These are phyloP conservation scores for Gynostemma pentaphyllum DNA, from an alignment of 306 rosid genomes.

Conservation along the genomic window DNA sequence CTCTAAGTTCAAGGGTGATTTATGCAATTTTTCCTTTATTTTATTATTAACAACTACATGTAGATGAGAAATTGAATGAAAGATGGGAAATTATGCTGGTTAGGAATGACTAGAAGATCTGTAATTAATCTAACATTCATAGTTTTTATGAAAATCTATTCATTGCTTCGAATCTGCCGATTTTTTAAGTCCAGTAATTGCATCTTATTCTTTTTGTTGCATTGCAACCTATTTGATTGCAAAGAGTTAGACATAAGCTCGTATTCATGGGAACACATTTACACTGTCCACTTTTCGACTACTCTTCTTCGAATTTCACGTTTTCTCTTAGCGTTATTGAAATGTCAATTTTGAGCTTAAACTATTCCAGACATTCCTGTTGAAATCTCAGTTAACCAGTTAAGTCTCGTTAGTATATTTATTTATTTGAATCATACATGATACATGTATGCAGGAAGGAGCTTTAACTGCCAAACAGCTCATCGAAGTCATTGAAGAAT, in stretches of 20 bases:
- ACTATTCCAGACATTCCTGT: neutral
- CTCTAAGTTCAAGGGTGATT: too few relatives aligned
- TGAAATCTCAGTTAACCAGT: neutral
- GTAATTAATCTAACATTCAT: neutral
- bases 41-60: too few relatives aligned
- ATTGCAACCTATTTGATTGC: neutral
- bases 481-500: conserved; percentile 50
- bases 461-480: conserved; percentile 69
- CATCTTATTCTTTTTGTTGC: neutral
- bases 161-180: neutral
- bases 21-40: too few relatives aligned
- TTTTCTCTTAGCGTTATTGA: neutral
- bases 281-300: neutral
- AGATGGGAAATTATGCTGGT: neutral
- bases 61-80: neutral
- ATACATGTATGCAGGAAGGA: conserved; percentile 57
- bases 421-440: neutral
- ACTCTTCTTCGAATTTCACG: neutral
- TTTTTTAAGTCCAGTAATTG: too few relatives aligned
- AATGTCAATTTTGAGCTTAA: neutral
- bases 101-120: neutral
- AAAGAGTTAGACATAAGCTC: neutral
- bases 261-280: neutral
- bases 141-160: neutral
- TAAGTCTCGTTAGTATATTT: neutral